These are phyloP conservation scores for Septoria petroselini DNA, from an alignment of 2,329 filamentous ascomycete genomes.

Conservation along the genomic window DNA sequence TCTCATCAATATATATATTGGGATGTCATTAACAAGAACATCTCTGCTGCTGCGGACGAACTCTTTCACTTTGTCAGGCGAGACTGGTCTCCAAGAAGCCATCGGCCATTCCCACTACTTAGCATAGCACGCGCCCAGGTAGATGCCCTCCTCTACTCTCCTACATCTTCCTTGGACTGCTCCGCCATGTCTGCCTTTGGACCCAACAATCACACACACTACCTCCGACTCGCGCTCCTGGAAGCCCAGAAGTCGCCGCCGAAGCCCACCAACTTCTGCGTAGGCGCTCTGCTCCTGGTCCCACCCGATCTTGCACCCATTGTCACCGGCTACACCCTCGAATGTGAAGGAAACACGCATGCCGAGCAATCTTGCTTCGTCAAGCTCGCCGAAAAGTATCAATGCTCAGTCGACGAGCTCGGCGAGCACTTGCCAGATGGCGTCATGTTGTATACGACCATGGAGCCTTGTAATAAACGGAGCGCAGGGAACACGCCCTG, in stretches of 20 bases:
- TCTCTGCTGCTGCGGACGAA: too few relatives aligned
- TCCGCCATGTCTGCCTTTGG: conserved; percentile 13
- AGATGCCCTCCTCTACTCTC: too few relatives aligned
- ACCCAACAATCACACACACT: conserved; percentile 33
- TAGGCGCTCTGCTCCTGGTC: conserved; percentile 73
- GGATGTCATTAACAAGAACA: background rate
- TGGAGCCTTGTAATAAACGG: conserved; percentile 77
- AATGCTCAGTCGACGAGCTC: conserved; percentile 54
- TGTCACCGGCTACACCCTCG: conserved; percentile 83
- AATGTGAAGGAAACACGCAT: conserved; percentile 89
- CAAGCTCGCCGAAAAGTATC: conserved; percentile 56
- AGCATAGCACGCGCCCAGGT: background rate
- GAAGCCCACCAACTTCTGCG: conserved; percentile 86
- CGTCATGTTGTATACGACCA: conserved; percentile 79
- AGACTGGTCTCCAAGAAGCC: too few relatives aligned
- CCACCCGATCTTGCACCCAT: conserved; percentile 50
- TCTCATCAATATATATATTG: background rate
- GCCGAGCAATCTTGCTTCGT: conserved; percentile 89
- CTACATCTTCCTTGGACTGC: too few relatives aligned
- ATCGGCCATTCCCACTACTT: background rate
- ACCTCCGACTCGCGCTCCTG: conserved; percentile 70
- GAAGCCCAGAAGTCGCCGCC: conserved; percentile 76
- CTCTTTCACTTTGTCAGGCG: too few relatives aligned
- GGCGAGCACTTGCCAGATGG: conserved; percentile 51
- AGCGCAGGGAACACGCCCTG: conserved; percentile 74